Base-by-base conservation (phyloP, 1,139 yeast genomes). In the Magnusiomyces magnusii region DNA sequence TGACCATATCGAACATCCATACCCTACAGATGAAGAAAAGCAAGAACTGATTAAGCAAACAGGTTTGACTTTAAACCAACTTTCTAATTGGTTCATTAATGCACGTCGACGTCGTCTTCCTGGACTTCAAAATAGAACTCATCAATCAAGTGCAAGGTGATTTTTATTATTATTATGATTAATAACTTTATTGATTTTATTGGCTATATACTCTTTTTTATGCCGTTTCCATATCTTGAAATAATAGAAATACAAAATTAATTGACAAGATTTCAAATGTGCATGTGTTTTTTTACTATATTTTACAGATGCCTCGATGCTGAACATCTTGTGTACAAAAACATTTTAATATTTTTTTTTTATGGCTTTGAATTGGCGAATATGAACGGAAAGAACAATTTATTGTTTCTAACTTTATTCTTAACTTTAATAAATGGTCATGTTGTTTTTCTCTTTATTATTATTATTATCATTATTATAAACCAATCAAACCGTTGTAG, bases 11-110 rank as follows among this genome's bases (percentile, higher is more conserved):
- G 86, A 87, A 66, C 95, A 92, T 69, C 99, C 99, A 19, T 92
- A 92, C 71, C 99, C 99, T 3, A 88, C 91, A 62, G 88, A 92
- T 57, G 86, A 87, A 64, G 97, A 92, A 69, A 93, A 93, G 75
- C 80, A 83, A 64, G 87, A 86, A 66, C 78, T 93, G 64, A 83
- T 91, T 79, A 77, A 81, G 66, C 81, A 83, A 69, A 93, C 99
- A 0, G 97, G 97, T 0, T 80, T 93, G 68, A 87, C 92, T 62
- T 84, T 88, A 71, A 96, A 91, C 66, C 99, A 93, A 72, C 80
- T 93, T 62, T 85, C 95, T 64, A 93, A 93, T 72, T 93, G 99
- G 98, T 93, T 93, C 70, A 93, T 93, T 68, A 93, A 93, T 72
- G 97, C 97, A 34, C 81, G 99, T 69, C 80, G 98, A 69, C 78